Percentiles rank a stretch among this genome's conserved stretches.
phyloP scores from a whole-genome alignment of 345 rosid genomes.

The Eucalyptus tenuipes region DNA sequence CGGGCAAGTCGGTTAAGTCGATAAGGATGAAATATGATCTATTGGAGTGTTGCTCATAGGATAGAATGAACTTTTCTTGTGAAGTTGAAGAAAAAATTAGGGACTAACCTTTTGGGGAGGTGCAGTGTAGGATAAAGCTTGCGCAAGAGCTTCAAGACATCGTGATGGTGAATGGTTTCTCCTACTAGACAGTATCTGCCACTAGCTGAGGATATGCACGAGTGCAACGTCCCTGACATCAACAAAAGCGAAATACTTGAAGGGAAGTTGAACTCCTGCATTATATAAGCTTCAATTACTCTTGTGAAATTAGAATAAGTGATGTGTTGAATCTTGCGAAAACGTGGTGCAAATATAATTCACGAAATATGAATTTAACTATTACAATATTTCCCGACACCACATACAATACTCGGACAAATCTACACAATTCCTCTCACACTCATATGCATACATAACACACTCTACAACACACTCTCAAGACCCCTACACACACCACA shows the following conservation, averaged over 20 bases:
- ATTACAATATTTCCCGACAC: too few species aligned
- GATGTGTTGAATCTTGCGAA: too few species aligned
- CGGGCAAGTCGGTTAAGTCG: background rate
- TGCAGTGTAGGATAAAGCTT: conserved; percentile 8
- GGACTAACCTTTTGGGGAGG: conserved; percentile 9
- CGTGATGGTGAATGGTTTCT: background rate
- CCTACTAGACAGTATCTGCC: conserved; percentile 29
- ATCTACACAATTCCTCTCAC: too few species aligned
- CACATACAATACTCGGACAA: too few species aligned
- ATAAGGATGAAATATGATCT: background rate
- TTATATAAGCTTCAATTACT: background rate
- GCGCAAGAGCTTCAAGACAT: background rate
- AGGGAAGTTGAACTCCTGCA: conserved; percentile 4
- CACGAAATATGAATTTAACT: too few species aligned
- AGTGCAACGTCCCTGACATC: conserved; percentile 41
- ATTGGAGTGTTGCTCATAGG: background rate
- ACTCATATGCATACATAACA: too few species aligned
- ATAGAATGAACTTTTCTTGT: background rate
- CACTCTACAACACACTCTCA: too few species aligned
- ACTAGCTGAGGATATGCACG: conserved; percentile 40
- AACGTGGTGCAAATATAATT: too few species aligned
- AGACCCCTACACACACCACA: too few species aligned
- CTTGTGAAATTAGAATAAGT: background rate
- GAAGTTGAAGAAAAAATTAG: background rate
- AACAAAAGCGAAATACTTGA: conserved; percentile 11